Conservation (phyloP, 495 filamentous ascomycete species). For the Neurospora cerealis region DNA sequence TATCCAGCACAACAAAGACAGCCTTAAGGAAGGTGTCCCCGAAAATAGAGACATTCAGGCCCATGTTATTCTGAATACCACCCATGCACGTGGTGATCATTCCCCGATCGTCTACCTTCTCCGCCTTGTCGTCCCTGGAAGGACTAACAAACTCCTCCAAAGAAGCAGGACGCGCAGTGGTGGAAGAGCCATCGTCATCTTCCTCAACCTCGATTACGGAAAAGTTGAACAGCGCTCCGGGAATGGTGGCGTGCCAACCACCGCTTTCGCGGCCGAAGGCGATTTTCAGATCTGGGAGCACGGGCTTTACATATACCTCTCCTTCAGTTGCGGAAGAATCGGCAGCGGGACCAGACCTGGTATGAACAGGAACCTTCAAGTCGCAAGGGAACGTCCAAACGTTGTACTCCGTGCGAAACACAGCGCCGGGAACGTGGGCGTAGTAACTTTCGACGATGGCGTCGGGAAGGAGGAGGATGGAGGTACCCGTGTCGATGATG, state of each 20-base stretch:
- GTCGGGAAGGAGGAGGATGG: conserved; percentile 57
- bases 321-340: too few species aligned
- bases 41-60: conserved; percentile 51
- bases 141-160: not conserved
- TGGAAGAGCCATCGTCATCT: not conserved
- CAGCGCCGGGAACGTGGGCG: conserved; percentile 47
- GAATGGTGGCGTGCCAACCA: conserved; percentile 48
- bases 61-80: conserved; percentile 55
- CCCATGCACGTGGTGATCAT: conserved; percentile 46
- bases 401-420: conserved; percentile 44
- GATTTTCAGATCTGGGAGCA: conserved; percentile 44
- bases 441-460: conserved; percentile 54
- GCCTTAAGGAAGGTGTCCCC: conserved; percentile 67
- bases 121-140: not conserved
- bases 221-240: conserved; percentile 60
- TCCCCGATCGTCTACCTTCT: not conserved
- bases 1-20: conserved; percentile 67
- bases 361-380: conserved; percentile 12
- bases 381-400: conserved; percentile 53
- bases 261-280: conserved; percentile 47
- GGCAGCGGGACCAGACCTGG: not conserved
- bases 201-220: conserved; percentile 38
- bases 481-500: conserved; percentile 70
- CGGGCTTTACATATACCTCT: not conserved
- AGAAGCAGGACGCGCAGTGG: not conserved